Evolutionary conservation across 2,329 filamentous ascomycete genomes (phyloP).

Genomic region (Ceratocystis variospora): DNA sequence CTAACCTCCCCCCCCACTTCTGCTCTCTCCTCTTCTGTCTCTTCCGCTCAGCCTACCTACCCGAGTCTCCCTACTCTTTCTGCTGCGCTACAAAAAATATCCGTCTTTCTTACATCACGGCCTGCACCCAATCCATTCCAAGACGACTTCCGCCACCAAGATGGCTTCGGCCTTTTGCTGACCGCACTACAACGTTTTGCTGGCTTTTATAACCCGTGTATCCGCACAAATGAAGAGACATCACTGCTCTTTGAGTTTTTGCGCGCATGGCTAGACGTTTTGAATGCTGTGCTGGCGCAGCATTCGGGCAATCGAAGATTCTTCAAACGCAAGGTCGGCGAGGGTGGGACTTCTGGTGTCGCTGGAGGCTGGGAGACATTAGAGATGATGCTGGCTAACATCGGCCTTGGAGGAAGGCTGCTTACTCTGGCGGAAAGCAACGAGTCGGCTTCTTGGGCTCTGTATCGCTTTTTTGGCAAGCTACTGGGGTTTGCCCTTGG

Average conservation of each 20-base stretch:
- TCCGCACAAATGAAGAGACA: slow-evolving; percentile 48
- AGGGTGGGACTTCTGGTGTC: slow-evolving; percentile 27
- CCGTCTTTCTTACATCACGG: slow-evolving; percentile 44
- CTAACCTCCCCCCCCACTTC: background rate
- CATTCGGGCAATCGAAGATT: slow-evolving; percentile 81
- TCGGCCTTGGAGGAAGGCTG: slow-evolving; percentile 50
- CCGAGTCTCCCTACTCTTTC: slow-evolving; percentile 37
- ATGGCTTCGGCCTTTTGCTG: slow-evolving; percentile 64
- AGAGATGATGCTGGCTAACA: slow-evolving; percentile 56
- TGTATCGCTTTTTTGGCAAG: slow-evolving; percentile 65
- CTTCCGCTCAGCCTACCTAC: slow-evolving; percentile 25
- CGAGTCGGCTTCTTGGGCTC: slow-evolving; percentile 37
- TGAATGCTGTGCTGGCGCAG: slow-evolving; percentile 60
- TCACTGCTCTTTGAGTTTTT: slow-evolving; percentile 53
- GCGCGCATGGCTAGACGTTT: slow-evolving; percentile 55
- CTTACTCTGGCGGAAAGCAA: slow-evolving; percentile 20
- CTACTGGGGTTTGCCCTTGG: slow-evolving; percentile 69
- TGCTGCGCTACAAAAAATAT: slow-evolving; percentile 49
- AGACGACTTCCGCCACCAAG: slow-evolving; percentile 69
- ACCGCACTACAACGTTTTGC: slow-evolving; percentile 55
- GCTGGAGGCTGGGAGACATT: slow-evolving; percentile 62
- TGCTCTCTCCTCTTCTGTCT: slow-evolving; percentile 24
- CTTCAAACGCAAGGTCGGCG: slow-evolving; percentile 60
- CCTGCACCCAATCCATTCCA: slow-evolving; percentile 40
- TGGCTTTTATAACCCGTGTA: slow-evolving; percentile 59